Percentiles rank a stretch among this genome's conserved stretches.
Evolutionary conservation across 805 yeast genomes (phyloP).

Genomic region (Saturnispora sanitii): DNA sequence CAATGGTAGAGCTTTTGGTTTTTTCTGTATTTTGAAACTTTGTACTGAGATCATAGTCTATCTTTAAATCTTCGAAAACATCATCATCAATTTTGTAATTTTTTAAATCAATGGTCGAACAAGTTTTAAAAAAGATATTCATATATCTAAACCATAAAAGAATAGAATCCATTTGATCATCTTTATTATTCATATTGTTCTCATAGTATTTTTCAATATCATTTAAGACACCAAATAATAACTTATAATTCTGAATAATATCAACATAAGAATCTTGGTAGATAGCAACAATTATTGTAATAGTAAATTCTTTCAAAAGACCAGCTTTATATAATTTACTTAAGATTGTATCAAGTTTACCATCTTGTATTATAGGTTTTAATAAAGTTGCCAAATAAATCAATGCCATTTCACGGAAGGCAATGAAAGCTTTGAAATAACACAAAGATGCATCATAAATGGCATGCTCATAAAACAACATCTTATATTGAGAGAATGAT

Average conservation of each 20-base stretch:
- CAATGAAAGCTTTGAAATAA: constrained; percentile 19
- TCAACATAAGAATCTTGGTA: constrained; percentile 24
- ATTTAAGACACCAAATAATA: constrained; percentile 21
- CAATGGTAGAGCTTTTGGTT: constrained; percentile 14
- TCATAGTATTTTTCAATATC: constrained; percentile 15
- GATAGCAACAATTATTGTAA: constrained; percentile 22
- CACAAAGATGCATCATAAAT: constrained; percentile 20
- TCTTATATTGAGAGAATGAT: constrained; percentile 18
- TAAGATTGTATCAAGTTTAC: constrained; percentile 9
- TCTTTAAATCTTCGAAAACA: constrained; percentile 34
- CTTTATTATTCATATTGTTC: constrained; percentile 8
- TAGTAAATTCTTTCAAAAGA: constrained; percentile 19
- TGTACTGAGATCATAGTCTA: constrained; percentile 22
- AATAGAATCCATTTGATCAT: constrained; percentile 17
- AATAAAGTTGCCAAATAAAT: constrained; percentile 16
- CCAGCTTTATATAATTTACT: constrained; percentile 17
- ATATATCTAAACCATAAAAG: constrained; percentile 26
- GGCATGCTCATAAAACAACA: constrained; percentile 21
- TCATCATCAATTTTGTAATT: constrained; percentile 35
- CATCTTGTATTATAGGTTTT: constrained; percentile 13
- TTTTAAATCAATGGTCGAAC: constrained; percentile 38
- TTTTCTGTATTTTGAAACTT: constrained; percentile 18
- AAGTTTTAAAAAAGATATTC: constrained; percentile 34
- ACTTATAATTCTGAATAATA: constrained; percentile 20
- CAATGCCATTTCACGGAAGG: constrained; percentile 21